Base-by-base conservation (phyloP, 225 moss, liverwort and hornwort genomes). In the Pseudisothecium myosuroides region DNA sequence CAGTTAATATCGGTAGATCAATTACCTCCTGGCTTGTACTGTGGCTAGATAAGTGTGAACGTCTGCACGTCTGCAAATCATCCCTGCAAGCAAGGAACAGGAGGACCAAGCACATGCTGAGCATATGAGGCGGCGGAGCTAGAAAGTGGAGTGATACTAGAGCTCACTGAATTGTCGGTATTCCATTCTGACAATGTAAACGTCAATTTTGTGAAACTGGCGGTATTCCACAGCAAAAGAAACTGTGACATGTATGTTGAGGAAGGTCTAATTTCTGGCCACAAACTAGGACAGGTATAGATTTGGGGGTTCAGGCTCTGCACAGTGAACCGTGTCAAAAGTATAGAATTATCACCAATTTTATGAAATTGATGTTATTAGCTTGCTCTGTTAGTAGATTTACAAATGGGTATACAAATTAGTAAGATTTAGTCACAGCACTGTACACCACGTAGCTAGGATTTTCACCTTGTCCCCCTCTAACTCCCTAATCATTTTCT, bases 291-390 rank as follows among this genome's bases (percentile, higher is more conserved):
- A 50, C 7, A 20, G 0, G 11, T 18, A 31, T 45, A 52, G 52
- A 23, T 54, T 55, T 10, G 3, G 15, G n/a, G 14, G 14, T 36
- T 36, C 5, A 36, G 2, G 37, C 6, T 1, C 4, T 64, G 17
- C 11, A 2, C 22, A 11, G 0, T 20, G 1, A 52, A 22, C 3
- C 0, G 0, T 0, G 0, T 22, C 36, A 36, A 50, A n/a, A 12
- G 0, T 32, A 75, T 32, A 20, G 20, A 4, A 75, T 20, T 75
- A 19, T 76, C 5, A 7, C 11, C 20, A 32, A 50, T 32, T 32
- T 32, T 12, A 32, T 7, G 2, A 31, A 20, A 36, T 54, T 34
- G 5, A 52, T 3, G 0, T 54, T 36, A 3, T 14, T 23, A 55
- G 9, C 9, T 36, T 54, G 14, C 5, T 9, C 52, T 54, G 14